Conservation (phyloP, 495 filamentous ascomycete species). For the Xylaria acuta region DNA sequence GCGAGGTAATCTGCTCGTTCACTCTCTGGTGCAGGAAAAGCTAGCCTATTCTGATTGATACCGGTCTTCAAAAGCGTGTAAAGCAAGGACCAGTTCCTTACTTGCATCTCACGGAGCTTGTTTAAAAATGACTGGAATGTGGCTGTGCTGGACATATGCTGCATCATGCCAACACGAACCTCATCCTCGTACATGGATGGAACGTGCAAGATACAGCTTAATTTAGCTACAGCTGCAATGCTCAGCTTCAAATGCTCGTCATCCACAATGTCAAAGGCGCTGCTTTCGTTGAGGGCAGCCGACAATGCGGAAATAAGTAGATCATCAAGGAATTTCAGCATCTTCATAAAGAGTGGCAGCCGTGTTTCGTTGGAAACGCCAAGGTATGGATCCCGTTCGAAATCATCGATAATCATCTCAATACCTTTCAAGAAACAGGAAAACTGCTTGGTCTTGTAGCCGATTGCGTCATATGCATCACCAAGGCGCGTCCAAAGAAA, state of each 20-base stretch:
- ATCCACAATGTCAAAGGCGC: conserved; percentile 83
- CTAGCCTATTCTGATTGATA: conserved; percentile 66
- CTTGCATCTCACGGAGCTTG: conserved; percentile 86
- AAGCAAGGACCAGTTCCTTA: conserved; percentile 83
- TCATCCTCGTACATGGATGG: conserved; percentile 84
- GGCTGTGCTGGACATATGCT: conserved; percentile 42
- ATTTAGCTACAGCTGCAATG: conserved; percentile 67
- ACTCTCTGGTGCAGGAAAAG: conserved; percentile 68
- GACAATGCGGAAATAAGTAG: conserved; percentile 70
- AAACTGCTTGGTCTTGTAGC: conserved; percentile 83
- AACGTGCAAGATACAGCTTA: conserved; percentile 75
- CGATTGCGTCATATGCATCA: conserved; percentile 82
- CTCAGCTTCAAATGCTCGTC: conserved; percentile 75
- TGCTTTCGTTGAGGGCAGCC: conserved; percentile 68
- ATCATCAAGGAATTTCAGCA: conserved; percentile 78
- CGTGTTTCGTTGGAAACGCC: conserved; percentile 67
- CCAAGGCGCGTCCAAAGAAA: conserved; percentile 88
- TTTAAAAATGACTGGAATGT: conserved; percentile 63
- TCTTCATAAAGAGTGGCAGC: conserved; percentile 69
- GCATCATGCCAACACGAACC: conserved; percentile 71
- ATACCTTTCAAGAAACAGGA: conserved; percentile 85
- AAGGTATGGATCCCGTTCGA: conserved; percentile 67
- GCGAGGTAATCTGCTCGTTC: conserved; percentile 77
- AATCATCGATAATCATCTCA: conserved; percentile 76
- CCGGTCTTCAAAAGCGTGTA: conserved; percentile 77